A percentile compares a stretch with the other conserved stretches of the same genome.
phyloP scores from a whole-genome alignment of 192 early-diverging fungal genomes.

The Spinellus fusiger region DNA sequence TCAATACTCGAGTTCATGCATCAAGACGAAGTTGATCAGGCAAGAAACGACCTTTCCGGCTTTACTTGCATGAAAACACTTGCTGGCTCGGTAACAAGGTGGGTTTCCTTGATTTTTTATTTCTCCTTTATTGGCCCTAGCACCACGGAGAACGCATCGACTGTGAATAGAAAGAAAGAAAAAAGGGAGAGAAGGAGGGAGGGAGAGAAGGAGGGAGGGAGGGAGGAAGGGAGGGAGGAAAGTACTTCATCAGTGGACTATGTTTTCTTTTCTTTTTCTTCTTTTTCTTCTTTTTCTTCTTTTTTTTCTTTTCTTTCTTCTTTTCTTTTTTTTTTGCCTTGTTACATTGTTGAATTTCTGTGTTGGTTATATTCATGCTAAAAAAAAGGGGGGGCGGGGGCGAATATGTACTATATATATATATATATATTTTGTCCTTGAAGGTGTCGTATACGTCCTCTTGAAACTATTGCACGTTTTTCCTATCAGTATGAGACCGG shows the following conservation, averaged over 20 bases:
- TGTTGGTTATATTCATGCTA: too few relatives aligned
- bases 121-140: background rate
- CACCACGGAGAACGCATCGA: too few relatives aligned
- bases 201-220: too few relatives aligned
- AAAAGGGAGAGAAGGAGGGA: constrained; percentile 4
- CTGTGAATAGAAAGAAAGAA: constrained; percentile 4
- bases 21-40: constrained; percentile 12
- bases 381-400: too few relatives aligned
- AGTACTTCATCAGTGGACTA: too few relatives aligned
- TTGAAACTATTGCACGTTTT: background rate
- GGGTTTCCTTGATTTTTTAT: background rate
- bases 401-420: too few relatives aligned
- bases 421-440: background rate
- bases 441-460: constrained; percentile 9
- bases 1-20: constrained; percentile 19
- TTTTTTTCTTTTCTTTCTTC: too few relatives aligned
- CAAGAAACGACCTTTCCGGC: constrained; percentile 4
- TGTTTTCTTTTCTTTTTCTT: too few relatives aligned
- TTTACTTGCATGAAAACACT: constrained; percentile 10
- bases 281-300: too few relatives aligned
- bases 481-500: background rate
- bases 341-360: too few relatives aligned
- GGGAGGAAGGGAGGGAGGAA: too few relatives aligned
- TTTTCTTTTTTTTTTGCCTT: too few relatives aligned
- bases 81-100: constrained; percentile 22